Evolutionary conservation across 2,329 filamentous ascomycete species (phyloP), one percentile per base, ranked within the genome.

Genomic region (Coniella lustricola): DNA sequence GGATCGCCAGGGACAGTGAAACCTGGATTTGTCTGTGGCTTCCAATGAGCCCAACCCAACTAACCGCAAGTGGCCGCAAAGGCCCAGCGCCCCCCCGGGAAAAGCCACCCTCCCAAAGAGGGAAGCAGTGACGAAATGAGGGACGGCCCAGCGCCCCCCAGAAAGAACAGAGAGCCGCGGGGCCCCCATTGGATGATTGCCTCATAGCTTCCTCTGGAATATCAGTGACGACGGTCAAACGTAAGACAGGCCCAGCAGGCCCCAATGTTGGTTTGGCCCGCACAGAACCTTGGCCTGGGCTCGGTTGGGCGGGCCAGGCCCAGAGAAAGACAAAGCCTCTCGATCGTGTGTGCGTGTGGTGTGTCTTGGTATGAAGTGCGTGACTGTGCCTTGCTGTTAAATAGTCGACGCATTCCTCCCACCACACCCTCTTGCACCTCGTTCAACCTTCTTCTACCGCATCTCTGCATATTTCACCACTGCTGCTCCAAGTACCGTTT

Each of bases 191-290:
- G n/a, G n/a, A 5, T 10, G 21, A 51, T 51, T 51, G 49, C 49
- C 49, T 51, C 49, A 51, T 51, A 49, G 49, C 35, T 44, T 40
- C 41, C 37, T 32, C 37, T 38, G 32, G 42, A 21, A 25, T 22
- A 49, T 37, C 49, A 51, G 49, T 51, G 49, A 51, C 49, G 49
- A 51, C n/a, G 34, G 42, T 49, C 18, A 41, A 45, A 51, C 49
- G 49, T 51, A 51, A 51, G 49, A 51, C 46, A 51, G 44, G 40
- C 34, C 42, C n/a, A n/a, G n/a, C n/a, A n/a, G n/a, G n/a, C n/a
- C n/a, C n/a, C 29, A 35, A 29, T 5, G 25, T 29, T 29, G 49
- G 21, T 32, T 22, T 29, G 22, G 13, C 36, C 43, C 37, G 29
- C 31, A 16, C 21, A 48, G 14, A 16, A 41, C 14, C 21, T 41